Conservation (phyloP, 1,284 basidiomycete genomes). For the Pisolithus thermaeus region DNA sequence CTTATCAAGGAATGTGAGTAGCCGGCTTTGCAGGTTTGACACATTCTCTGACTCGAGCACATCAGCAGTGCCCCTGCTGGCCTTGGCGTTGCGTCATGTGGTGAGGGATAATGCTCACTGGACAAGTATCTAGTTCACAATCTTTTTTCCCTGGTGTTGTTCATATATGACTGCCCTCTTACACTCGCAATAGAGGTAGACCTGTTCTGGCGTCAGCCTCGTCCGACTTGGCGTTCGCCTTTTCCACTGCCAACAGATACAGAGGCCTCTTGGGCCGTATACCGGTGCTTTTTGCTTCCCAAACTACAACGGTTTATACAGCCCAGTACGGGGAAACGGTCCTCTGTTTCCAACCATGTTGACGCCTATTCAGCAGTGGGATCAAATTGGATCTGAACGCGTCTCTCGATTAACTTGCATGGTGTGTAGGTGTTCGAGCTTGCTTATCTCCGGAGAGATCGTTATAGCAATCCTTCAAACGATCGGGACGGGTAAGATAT, state of each 20-base stretch:
- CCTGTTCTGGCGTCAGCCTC: constrained; percentile 28
- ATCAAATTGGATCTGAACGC: too few species aligned
- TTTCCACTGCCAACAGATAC: constrained; percentile 36
- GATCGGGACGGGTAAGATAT: background rate
- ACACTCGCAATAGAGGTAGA: constrained; percentile 32
- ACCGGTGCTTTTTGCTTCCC: background rate
- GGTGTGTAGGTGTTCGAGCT: background rate
- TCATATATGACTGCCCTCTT: constrained; percentile 36
- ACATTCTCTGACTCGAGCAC: background rate
- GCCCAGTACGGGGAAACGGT: background rate
- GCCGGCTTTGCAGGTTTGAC: too few species aligned
- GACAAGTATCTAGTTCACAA: background rate
- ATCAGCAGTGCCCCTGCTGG: background rate
- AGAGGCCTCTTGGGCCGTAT: constrained; percentile 18
- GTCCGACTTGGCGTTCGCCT: constrained; percentile 24
- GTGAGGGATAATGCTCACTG: background rate
- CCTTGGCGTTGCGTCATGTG: background rate
- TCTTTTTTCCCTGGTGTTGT: constrained; percentile 22
- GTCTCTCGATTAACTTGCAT: background rate
- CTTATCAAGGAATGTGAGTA: too few species aligned
- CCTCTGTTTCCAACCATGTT: background rate
- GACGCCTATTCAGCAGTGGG: background rate
- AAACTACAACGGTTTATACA: background rate
- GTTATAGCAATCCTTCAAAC: background rate
- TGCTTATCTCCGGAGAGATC: background rate